These are phyloP conservation scores for Neophaeococcomyces mojaviensis DNA, from an alignment of 2,329 filamentous ascomycete genomes.

Conservation along the genomic window DNA sequence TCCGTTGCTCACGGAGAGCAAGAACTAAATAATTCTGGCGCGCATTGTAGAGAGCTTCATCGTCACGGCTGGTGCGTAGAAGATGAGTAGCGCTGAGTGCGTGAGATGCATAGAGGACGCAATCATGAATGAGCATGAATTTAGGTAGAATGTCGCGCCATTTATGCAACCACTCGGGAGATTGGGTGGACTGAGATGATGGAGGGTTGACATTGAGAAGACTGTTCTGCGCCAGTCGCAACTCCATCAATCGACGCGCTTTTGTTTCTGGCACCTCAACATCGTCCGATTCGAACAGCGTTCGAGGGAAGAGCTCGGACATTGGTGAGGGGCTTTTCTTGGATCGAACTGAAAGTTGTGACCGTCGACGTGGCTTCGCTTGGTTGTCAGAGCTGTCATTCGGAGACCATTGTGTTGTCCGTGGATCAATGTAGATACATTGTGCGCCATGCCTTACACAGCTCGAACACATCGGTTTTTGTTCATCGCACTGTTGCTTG, in stretches of 20 bases:
- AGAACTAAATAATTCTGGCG: constrained; percentile 17
- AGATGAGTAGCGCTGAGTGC: constrained; percentile 12
- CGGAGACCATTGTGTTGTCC: neutral
- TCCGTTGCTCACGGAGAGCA: constrained; percentile 26
- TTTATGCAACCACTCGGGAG: neutral
- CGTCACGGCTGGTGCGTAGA: constrained; percentile 6
- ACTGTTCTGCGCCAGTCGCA: constrained; percentile 13
- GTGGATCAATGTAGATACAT: constrained; percentile 7
- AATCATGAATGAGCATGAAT: constrained; percentile 12
- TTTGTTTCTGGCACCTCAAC: constrained; percentile 11
- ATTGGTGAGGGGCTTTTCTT: neutral
- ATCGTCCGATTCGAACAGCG: neutral
- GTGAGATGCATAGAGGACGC: constrained; percentile 13
- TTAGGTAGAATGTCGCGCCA: constrained; percentile 8
- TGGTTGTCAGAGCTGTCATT: neutral
- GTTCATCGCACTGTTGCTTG: constrained; percentile 11
- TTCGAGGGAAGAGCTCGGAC: constrained; percentile 2
- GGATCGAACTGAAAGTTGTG: neutral
- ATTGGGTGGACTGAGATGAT: neutral
- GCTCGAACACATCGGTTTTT: constrained; percentile 10
- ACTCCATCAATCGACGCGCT: constrained; percentile 12
- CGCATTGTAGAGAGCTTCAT: constrained; percentile 8
- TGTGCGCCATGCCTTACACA: constrained; percentile 9
- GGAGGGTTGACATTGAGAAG: constrained; percentile 7
- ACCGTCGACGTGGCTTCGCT: neutral